Evolutionary conservation across 1,284 basidiomycete genomes (phyloP), one percentile per base, ranked within the genome.

Genomic region (Baeospora myosura): DNA sequence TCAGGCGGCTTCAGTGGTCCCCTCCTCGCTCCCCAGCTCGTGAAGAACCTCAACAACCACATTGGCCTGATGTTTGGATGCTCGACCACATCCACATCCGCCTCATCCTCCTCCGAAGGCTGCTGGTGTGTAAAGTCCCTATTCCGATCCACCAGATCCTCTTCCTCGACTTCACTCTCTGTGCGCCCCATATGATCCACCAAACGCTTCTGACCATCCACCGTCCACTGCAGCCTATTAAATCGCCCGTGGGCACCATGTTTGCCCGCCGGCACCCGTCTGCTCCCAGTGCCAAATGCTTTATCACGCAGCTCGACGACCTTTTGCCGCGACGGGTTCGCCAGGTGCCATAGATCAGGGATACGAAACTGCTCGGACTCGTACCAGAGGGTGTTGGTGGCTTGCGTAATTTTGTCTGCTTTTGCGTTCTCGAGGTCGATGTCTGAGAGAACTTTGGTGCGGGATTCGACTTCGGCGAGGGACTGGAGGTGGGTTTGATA

Each of bases 101-200:
- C 74, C 20, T 73, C 74, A 29, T 64, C 46, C 32, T 63, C 64
- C 39, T 73, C 73, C 21, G 72, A 73, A 29, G 64, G 45, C 38
- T 58, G 49, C 33, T 39, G 42, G 17, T 22, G 49, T 7, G 50
- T 48, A 21, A 52, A 50, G 37, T 38, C 51, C 32, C 56, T 59
- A 40, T 59, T 51, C 17, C 58, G 63, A 25, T 72, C 73, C 4
- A 75, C 58, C 38, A 53, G 62, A 30, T 60, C 62, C 56, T 88
- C 85, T 49, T 87, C 84, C 52, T 81, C 81, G 17, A 69, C 83
- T 59, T 88, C 84, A 46, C 74, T 77, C 62, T 84, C 82, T 43
- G 81, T 87, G 35, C 83, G 64, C 10, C 85, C 84, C 31, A 75
- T 54, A 26, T 63, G 58, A 57, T 88, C 84, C 37, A 88, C 83